phyloP scores from a whole-genome alignment of 2,329 filamentous ascomycete genomes.

The Leptographium procerum region DNA sequence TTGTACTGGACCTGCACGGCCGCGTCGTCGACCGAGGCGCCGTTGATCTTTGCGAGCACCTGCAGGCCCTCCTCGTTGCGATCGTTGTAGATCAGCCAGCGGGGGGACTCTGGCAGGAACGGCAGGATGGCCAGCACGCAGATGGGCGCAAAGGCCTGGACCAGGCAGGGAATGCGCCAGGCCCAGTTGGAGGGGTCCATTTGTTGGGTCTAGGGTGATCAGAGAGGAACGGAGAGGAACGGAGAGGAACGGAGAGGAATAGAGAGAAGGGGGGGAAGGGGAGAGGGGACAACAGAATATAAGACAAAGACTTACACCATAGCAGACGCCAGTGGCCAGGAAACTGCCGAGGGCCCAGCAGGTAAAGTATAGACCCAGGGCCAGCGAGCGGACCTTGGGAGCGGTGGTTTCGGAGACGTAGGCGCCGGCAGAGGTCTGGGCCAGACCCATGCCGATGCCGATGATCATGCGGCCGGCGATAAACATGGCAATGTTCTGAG shows the following conservation, averaged over 20 bases:
- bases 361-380: slow-evolving; percentile 10
- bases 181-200: slow-evolving; percentile 11
- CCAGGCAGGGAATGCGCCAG: slow-evolving; percentile 13
- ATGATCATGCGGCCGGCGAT: slow-evolving; percentile 16
- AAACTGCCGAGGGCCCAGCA: slow-evolving; percentile 12
- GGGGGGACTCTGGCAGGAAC: slow-evolving; percentile 19
- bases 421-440: slow-evolving; percentile 9
- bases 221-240: neutral
- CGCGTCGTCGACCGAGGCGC: slow-evolving; percentile 22
- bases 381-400: slow-evolving; percentile 9
- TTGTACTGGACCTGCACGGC: slow-evolving; percentile 24
- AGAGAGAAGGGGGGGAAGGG: neutral
- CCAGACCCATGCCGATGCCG: slow-evolving; percentile 14
- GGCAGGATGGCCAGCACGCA: slow-evolving; percentile 10
- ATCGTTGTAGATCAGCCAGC: slow-evolving; percentile 23
- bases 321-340: slow-evolving; percentile 14
- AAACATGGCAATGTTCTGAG: slow-evolving; percentile 18
- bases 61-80: slow-evolving; percentile 19
- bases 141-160: slow-evolving; percentile 14
- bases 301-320: slow-evolving; percentile 11
- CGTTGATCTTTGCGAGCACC: slow-evolving; percentile 29
- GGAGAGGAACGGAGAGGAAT: neutral
- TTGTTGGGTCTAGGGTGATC: slow-evolving; percentile 1
- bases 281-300: neutral
- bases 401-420: slow-evolving; percentile 13